Evolutionary conservation across 2,329 filamentous ascomycete species (phyloP).

Genomic region (Proliferodiscus dingleyae): DNA sequence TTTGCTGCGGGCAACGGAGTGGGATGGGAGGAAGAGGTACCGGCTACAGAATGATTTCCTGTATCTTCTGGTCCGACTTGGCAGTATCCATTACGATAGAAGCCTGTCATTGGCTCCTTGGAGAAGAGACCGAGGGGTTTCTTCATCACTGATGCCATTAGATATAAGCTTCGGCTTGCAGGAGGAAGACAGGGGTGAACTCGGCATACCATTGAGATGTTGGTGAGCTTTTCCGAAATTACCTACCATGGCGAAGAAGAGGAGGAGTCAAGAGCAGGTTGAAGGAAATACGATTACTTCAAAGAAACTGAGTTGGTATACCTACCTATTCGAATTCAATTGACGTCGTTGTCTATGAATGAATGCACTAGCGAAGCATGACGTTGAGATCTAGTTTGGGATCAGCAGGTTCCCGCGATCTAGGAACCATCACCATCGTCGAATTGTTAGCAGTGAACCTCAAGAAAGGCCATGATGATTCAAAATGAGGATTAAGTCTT

Average conservation of each 20-base stretch:
- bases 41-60: conserved; percentile 56
- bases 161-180: not conserved
- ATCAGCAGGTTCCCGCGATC: not conserved
- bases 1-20: too few species aligned
- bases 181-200: not conserved
- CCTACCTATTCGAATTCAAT: not conserved
- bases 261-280: not conserved
- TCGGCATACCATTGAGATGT: conserved; percentile 11
- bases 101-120: conserved; percentile 54
- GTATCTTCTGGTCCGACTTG: conserved; percentile 45
- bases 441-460: not conserved
- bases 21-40: conserved; percentile 7
- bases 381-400: conserved; percentile 4
- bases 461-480: not conserved
- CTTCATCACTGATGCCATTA: conserved; percentile 44
- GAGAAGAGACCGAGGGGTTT: conserved; percentile 54
- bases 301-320: not conserved
- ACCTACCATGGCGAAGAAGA: conserved; percentile 11
- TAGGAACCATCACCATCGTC: not conserved
- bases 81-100: conserved; percentile 58
- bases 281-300: not conserved
- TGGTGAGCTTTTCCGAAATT: conserved; percentile 6
- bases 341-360: not conserved
- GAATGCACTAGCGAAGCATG: not conserved
- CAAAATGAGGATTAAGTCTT: too few species aligned